Percentiles rank a stretch among this genome's conserved stretches.
Evolutionary conservation across 1,284 basidiomycete species (phyloP).

Genomic region (Ustilago loliicola): DNA sequence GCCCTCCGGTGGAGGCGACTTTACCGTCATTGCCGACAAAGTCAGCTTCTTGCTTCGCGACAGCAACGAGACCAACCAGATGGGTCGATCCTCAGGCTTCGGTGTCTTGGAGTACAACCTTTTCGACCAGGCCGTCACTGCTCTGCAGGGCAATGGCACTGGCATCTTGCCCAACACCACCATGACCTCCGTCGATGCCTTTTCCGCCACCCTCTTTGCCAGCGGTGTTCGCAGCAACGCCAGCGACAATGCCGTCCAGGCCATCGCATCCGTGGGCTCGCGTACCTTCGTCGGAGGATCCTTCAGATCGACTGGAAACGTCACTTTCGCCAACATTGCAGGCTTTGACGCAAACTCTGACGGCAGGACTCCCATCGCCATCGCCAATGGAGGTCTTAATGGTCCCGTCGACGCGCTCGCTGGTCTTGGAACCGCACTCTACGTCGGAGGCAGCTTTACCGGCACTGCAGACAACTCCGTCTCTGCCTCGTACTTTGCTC

Average conservation of each 20-base stretch:
- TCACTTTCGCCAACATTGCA: conserved; percentile 80
- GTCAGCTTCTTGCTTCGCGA: conserved; percentile 59
- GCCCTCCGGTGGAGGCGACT: conserved; percentile 77
- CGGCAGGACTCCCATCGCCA: conserved; percentile 71
- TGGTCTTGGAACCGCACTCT: conserved; percentile 74
- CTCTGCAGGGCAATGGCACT: conserved; percentile 46
- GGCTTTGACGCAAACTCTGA: conserved; percentile 77
- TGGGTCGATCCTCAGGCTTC: conserved; percentile 44
- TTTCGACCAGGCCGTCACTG: conserved; percentile 42
- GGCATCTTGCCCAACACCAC: conserved; percentile 71
- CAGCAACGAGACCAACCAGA: conserved; percentile 56
- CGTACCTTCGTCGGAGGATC: conserved; percentile 82
- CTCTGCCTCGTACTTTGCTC: conserved; percentile 75
- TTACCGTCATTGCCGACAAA: conserved; percentile 80
- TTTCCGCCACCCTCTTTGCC: conserved; percentile 76
- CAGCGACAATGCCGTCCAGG: conserved; percentile 70
- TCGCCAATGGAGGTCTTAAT: conserved; percentile 69
- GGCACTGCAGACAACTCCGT: conserved; percentile 77
- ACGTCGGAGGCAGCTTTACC: conserved; percentile 86
- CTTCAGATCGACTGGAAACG: conserved; percentile 76
- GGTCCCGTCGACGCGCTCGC: conserved; percentile 63
- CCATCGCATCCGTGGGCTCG: conserved; percentile 74
- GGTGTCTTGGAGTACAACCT: conserved; percentile 64
- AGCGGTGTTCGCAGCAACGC: conserved; percentile 65
- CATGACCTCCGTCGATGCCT: conserved; percentile 79